phyloP scores from a whole-genome alignment of 2,329 filamentous ascomycete species.

The Fusarium torulosum region DNA sequence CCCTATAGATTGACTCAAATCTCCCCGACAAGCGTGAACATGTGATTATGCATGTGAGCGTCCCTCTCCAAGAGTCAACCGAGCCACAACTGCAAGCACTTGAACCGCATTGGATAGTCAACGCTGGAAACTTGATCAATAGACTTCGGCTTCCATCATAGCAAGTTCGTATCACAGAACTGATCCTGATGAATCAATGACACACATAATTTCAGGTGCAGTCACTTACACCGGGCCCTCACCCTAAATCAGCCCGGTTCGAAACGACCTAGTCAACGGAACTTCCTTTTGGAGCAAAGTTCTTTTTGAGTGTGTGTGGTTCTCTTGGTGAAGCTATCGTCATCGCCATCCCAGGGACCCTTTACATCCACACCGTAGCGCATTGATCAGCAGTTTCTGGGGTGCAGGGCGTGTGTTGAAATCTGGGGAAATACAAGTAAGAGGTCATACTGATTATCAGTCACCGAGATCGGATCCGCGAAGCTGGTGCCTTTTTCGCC shows the following conservation, averaged over 20 bases:
- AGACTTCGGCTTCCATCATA: not conserved
- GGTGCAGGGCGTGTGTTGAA: slow-evolving; percentile 36
- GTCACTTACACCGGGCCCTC: not conserved
- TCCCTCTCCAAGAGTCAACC: too few species aligned
- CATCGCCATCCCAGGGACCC: slow-evolving; percentile 14
- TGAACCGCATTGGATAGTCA: not conserved
- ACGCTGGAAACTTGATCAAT: slow-evolving; percentile 4
- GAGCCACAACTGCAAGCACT: too few species aligned
- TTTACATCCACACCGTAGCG: slow-evolving; percentile 29
- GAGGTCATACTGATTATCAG: slow-evolving; percentile 1
- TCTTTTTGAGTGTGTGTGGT: slow-evolving; percentile 15
- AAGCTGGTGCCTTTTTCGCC: slow-evolving; percentile 15
- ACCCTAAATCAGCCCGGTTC: not conserved
- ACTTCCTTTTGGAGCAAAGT: slow-evolving; percentile 25
- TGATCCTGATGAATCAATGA: slow-evolving; percentile 17
- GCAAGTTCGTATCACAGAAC: not conserved
- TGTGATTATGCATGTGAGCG: not conserved
- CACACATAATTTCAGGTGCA: slow-evolving; percentile 24
- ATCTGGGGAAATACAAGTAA: slow-evolving; percentile 34
- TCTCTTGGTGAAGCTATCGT: slow-evolving; percentile 31
- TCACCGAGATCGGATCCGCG: slow-evolving; percentile 38
- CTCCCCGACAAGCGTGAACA: too few species aligned
- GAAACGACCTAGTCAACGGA: slow-evolving; percentile 13
- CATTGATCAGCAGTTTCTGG: slow-evolving; percentile 32
- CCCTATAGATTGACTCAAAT: too few species aligned